A percentile compares a stretch with the other conserved stretches of the same genome.
phyloP scores from a whole-genome alignment of 768 basidiomycete species.

The Lentinula aciculospora region DNA sequence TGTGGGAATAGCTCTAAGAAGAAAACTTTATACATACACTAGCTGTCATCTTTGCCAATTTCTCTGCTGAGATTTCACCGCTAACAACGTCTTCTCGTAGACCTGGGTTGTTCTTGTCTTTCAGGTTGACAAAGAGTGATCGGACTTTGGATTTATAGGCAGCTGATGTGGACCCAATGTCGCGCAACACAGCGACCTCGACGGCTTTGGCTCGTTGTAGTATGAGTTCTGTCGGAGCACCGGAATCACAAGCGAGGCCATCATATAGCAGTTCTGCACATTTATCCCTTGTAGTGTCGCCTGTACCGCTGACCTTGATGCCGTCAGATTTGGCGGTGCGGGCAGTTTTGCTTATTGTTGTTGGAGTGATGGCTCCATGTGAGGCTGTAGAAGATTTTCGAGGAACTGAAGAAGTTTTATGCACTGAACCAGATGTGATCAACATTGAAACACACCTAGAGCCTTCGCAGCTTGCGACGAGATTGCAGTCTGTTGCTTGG shows the following conservation, averaged over 20 bases:
- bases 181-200: constrained; percentile 58
- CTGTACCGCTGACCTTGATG: constrained; percentile 45
- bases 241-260: constrained; percentile 80
- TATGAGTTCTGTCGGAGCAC: constrained; percentile 67
- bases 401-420: constrained; percentile 3
- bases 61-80: constrained; percentile 67
- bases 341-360: constrained; percentile 24
- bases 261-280: constrained; percentile 91
- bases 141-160: constrained; percentile 79
- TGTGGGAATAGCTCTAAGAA: not conserved
- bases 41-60: constrained; percentile 76
- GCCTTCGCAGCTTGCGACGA: constrained; percentile 16
- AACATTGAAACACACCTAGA: constrained; percentile 28
- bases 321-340: constrained; percentile 73
- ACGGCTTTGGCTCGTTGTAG: constrained; percentile 59
- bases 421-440: not conserved
- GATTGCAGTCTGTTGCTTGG: constrained; percentile 30
- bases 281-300: constrained; percentile 78
- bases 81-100: constrained; percentile 81
- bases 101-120: constrained; percentile 89
- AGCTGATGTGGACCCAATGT: constrained; percentile 36
- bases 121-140: constrained; percentile 86
- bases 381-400: constrained; percentile 26
- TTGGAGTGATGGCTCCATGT: constrained; percentile 20
- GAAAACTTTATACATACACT: constrained; percentile 42